Conservation (phyloP, 352 stramenopile species). For the Phytophthora tubulina region DNA sequence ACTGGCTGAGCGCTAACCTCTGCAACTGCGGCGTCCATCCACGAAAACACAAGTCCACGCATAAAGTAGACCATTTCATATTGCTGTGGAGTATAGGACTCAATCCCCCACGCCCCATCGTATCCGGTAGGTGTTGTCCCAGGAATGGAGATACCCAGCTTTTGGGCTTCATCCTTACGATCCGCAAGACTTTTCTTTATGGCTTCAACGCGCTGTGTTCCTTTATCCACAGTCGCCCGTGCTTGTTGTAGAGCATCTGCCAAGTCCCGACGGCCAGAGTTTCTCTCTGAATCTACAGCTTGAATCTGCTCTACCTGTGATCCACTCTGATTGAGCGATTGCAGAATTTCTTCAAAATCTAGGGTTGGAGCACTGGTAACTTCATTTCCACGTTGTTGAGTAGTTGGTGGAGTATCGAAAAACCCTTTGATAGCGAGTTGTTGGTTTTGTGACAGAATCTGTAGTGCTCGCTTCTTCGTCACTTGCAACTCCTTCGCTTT, state of each 20-base stretch:
- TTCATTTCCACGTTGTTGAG: conserved; percentile 8
- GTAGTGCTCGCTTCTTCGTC: conserved; percentile 57
- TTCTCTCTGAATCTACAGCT: conserved; percentile 33
- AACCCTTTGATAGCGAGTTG: conserved; percentile 61
- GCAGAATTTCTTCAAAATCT: conserved; percentile 53
- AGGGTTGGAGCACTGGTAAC: conserved; percentile 20
- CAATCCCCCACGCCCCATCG: conserved; percentile 45
- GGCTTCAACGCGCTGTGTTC: conserved; percentile 27
- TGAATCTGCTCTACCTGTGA: conserved; percentile 41
- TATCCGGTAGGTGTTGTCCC: conserved; percentile 22
- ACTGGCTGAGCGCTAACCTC: conserved; percentile 33
- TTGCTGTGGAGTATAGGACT: conserved; percentile 53
- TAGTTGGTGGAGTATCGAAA: conserved; percentile 31
- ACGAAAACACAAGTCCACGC: conserved; percentile 53
- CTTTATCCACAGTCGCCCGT: conserved; percentile 28
- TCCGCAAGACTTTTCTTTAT: conserved; percentile 41
- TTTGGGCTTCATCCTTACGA: conserved; percentile 40
- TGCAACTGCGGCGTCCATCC: conserved; percentile 43
- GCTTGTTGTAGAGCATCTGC: conserved; percentile 46
- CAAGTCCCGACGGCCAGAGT: conserved; percentile 35
- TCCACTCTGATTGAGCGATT: conserved; percentile 49
- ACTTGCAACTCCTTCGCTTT: conserved; percentile 47
- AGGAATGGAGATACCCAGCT: conserved; percentile 16
- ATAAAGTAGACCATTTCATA: conserved; percentile 51
- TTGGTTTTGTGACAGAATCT: conserved; percentile 71